phyloP scores from a whole-genome alignment of 257 asterid species.

The Scutellaria minor region DNA sequence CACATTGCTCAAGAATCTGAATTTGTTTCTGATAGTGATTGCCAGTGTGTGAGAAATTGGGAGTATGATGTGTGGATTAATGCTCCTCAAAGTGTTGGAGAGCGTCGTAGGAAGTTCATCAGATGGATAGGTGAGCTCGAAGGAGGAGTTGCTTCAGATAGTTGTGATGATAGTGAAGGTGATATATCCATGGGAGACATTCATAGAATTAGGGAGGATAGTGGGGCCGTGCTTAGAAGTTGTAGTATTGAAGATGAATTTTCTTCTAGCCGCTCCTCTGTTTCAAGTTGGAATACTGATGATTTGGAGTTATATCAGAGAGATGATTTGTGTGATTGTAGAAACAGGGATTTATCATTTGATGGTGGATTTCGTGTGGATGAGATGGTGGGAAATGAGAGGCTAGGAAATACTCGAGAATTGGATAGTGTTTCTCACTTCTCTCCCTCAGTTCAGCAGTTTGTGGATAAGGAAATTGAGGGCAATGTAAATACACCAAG shows the following conservation, averaged over 20 bases:
- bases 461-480: slow-evolving; percentile 41
- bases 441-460: slow-evolving; percentile 35
- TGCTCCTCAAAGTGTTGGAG: slow-evolving; percentile 78
- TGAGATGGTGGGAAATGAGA: slow-evolving; percentile 33
- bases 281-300: slow-evolving; percentile 55
- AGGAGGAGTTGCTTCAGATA: slow-evolving; percentile 39
- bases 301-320: slow-evolving; percentile 42
- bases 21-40: slow-evolving; percentile 39
- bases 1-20: slow-evolving; percentile 54
- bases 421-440: slow-evolving; percentile 33
- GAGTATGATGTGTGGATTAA: slow-evolving; percentile 74
- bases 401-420: slow-evolving; percentile 19
- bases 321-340: slow-evolving; percentile 37
- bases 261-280: slow-evolving; percentile 58
- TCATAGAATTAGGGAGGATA: slow-evolving; percentile 53
- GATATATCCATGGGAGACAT: slow-evolving; percentile 37
- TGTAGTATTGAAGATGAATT: slow-evolving; percentile 55
- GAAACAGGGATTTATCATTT: slow-evolving; percentile 35
- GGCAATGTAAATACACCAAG: slow-evolving; percentile 35
- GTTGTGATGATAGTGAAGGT: slow-evolving; percentile 27
- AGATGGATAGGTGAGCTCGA: slow-evolving; percentile 48
- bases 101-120: slow-evolving; percentile 70
- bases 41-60: slow-evolving; percentile 37
- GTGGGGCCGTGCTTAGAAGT: slow-evolving; percentile 66
- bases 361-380: slow-evolving; percentile 39